These are phyloP conservation scores for Martiniozyma abietophila DNA, from an alignment of 805 yeast genomes.

Conservation along the genomic window DNA sequence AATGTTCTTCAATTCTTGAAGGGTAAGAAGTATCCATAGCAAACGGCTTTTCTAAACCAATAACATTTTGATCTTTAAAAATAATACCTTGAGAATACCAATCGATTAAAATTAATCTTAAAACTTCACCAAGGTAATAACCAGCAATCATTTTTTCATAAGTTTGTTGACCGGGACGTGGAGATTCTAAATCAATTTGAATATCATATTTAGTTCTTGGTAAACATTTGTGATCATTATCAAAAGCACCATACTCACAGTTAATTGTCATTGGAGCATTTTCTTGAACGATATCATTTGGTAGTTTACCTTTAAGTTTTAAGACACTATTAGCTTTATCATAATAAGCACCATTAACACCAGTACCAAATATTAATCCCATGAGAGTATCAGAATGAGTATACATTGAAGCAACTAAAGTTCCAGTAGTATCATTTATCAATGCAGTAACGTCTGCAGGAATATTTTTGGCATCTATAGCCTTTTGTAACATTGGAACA, in stretches of 20 bases:
- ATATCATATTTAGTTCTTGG: constrained; percentile 89
- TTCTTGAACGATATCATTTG: constrained; percentile 45
- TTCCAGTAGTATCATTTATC: constrained; percentile 96
- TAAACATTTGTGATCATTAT: constrained; percentile 71
- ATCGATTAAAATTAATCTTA: constrained; percentile 74
- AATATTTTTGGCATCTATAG: constrained; percentile 51
- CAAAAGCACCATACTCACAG: constrained; percentile 98
- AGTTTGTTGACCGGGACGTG: constrained; percentile 93
- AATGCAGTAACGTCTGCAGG: constrained; percentile 86
- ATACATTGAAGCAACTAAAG: constrained; percentile 90
- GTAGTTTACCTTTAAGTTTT: constrained; percentile 65
- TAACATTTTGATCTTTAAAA: constrained; percentile 61
- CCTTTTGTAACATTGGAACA: constrained; percentile 79
- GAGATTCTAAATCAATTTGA: constrained; percentile 72
- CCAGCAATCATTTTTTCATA: constrained; percentile 98
- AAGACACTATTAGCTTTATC: constrained; percentile 67
- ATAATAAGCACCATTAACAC: constrained; percentile 94
- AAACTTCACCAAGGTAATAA: constrained; percentile 86
- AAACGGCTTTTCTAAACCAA: constrained; percentile 53
- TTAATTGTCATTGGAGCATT: constrained; percentile 87
- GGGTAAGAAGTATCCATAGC: constrained; percentile 86
- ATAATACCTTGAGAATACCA: constrained; percentile 54
- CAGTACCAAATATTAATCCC: constrained; percentile 97
- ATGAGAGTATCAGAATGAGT: constrained; percentile 80
- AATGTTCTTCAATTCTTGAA: constrained; percentile 81